Percentiles rank a stretch among this genome's conserved stretches.
These are phyloP conservation scores for Neonectria sp. DNA, from an alignment of 2,329 filamentous ascomycete genomes.

Conservation along the genomic window DNA sequence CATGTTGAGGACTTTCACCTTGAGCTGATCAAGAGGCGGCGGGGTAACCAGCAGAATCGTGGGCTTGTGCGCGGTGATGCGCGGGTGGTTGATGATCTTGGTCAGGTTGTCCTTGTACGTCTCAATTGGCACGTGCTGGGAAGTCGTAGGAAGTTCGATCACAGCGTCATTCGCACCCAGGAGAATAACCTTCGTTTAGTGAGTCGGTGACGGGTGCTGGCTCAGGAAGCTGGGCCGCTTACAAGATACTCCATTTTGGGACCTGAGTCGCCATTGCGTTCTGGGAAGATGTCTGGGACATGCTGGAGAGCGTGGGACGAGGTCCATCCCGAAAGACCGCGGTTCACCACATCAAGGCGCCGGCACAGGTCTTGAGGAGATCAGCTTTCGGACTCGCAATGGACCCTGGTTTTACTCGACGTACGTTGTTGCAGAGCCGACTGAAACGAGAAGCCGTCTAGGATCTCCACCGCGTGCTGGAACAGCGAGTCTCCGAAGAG, in stretches of 20 bases:
- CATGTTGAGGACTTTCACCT: constrained; percentile 65
- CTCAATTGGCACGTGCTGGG: constrained; percentile 84
- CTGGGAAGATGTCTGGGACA: constrained; percentile 79
- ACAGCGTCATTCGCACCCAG: constrained; percentile 94
- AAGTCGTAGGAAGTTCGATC: constrained; percentile 71
- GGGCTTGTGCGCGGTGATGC: constrained; percentile 78
- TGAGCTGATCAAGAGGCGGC: constrained; percentile 86
- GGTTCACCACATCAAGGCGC: constrained; percentile 88
- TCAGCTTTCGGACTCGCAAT: background rate
- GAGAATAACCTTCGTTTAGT: constrained; percentile 75
- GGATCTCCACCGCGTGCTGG: constrained; percentile 74
- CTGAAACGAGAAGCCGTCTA: constrained; percentile 81
- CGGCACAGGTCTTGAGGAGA: constrained; percentile 76
- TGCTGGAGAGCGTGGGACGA: constrained; percentile 80
- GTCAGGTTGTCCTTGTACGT: constrained; percentile 81
- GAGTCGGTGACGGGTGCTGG: constrained; percentile 32
- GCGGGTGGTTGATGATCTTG: constrained; percentile 80
- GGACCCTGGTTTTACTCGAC: constrained; percentile 44
- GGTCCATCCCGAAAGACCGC: constrained; percentile 90
- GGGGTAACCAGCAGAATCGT: constrained; percentile 85
- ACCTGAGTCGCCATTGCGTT: constrained; percentile 66
- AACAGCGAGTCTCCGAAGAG: constrained; percentile 94
- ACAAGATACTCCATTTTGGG: constrained; percentile 79
- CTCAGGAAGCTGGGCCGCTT: constrained; percentile 42
- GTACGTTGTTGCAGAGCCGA: constrained; percentile 79